A percentile compares a stretch with the other conserved stretches of the same genome.
These are phyloP conservation scores for Lecanoromycetidae sp. DNA, from an alignment of 2,329 filamentous ascomycete genomes.

Conservation along the genomic window DNA sequence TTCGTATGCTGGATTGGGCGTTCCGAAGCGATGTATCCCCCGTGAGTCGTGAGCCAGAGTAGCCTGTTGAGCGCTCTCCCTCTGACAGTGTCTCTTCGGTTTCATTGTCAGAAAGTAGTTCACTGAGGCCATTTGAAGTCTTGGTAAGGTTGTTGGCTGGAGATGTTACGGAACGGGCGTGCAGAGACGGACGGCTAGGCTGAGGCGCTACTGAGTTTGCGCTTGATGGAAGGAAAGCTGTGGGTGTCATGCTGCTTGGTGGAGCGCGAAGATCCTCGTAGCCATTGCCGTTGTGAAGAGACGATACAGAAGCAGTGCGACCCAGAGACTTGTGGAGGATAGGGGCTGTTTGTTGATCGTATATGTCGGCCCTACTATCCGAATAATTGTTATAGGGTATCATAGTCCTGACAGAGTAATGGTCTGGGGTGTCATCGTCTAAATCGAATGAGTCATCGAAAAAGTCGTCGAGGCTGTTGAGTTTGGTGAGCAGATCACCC, in stretches of 20 bases:
- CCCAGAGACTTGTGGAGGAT: conserved; percentile 73
- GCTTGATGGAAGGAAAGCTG: conserved; percentile 43
- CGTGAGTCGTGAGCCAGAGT: conserved; percentile 27
- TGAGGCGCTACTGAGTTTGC: conserved; percentile 40
- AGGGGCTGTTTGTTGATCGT: conserved; percentile 85
- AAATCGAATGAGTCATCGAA: conserved; percentile 53
- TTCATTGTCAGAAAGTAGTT: conserved; percentile 67
- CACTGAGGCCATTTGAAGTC: conserved; percentile 36
- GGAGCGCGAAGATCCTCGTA: conserved; percentile 61
- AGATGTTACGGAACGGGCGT: conserved; percentile 74
- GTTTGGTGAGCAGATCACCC: conserved; percentile 67
- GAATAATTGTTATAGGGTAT: conserved; percentile 12
- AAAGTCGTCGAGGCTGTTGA: conserved; percentile 71
- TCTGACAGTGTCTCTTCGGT: conserved; percentile 68
- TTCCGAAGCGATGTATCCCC: conserved; percentile 33
- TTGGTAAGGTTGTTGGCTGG: conserved; percentile 41
- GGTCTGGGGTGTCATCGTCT: conserved; percentile 30
- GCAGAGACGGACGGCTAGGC: conserved; percentile 52
- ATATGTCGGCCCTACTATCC: conserved; percentile 68
- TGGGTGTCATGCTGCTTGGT: conserved; percentile 44
- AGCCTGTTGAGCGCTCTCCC: conserved; percentile 48
- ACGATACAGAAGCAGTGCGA: conserved; percentile 57
- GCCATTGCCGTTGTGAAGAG: conserved; percentile 83
- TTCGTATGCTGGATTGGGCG: conserved; percentile 17
- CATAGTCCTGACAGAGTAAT: conserved; percentile 12